Evolutionary conservation across 768 basidiomycete species (phyloP).

Genomic region (Lanmaoa pseudosensibilis): DNA sequence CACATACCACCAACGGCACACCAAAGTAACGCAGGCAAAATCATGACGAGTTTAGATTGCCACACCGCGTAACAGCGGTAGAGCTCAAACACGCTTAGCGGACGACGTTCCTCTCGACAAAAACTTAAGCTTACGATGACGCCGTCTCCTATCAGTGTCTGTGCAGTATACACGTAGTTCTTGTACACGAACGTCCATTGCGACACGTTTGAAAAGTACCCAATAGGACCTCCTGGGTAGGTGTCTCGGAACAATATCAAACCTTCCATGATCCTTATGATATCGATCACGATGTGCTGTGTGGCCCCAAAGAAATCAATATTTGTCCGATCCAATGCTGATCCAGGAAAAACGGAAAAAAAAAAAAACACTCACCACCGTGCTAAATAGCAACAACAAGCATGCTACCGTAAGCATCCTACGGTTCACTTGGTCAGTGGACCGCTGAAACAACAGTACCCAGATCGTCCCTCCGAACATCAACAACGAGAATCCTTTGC

Average conservation of each 20-base stretch:
- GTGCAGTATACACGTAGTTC: slow-evolving; percentile 22
- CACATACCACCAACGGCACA: slow-evolving; percentile 25
- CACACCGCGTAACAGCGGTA: slow-evolving; percentile 35
- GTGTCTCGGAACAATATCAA: slow-evolving; percentile 22
- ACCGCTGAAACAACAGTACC: slow-evolving; percentile 14
- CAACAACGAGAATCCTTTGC: slow-evolving; percentile 35
- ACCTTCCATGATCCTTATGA: slow-evolving; percentile 28
- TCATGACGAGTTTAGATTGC: slow-evolving; percentile 28
- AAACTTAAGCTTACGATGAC: slow-evolving; percentile 28
- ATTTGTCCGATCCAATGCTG: too few relatives aligned
- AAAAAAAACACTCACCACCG: slow-evolving; percentile 19
- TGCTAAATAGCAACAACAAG: slow-evolving; percentile 33
- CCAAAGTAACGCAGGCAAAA: slow-evolving; percentile 33
- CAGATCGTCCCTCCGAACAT: slow-evolving; percentile 37
- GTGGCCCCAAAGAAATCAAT: neutral
- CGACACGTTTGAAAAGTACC: slow-evolving; percentile 27
- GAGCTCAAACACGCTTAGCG: slow-evolving; percentile 11
- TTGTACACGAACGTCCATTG: slow-evolving; percentile 32
- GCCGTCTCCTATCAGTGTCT: slow-evolving; percentile 32
- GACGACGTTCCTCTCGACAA: neutral
- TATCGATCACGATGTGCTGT: slow-evolving; percentile 29
- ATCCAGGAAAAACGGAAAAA: neutral
- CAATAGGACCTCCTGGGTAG: slow-evolving; percentile 19
- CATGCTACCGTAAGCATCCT: slow-evolving; percentile 25
- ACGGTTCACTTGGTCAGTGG: slow-evolving; percentile 14